A percentile compares a stretch with the other conserved stretches of the same genome.
These are phyloP conservation scores for Alternaria panax DNA, from an alignment of 2,329 filamentous ascomycete genomes.

Conservation along the genomic window DNA sequence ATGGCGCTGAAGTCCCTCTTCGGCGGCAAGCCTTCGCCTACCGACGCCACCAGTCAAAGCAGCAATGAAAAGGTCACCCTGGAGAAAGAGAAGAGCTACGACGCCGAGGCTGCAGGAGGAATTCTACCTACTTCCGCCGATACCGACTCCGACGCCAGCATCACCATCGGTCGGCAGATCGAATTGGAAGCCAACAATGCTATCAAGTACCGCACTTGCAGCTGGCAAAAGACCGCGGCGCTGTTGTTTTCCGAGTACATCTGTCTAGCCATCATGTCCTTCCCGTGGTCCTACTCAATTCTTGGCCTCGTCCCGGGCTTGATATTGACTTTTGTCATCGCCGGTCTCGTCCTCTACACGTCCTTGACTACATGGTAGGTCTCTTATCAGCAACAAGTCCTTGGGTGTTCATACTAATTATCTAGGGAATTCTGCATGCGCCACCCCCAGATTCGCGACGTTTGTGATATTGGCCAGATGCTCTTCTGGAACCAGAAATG, in stretches of 20 bases:
- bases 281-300: constrained; percentile 89
- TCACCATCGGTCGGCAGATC: constrained; percentile 70
- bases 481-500: constrained; percentile 85
- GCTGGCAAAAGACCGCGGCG: constrained; percentile 93
- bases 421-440: constrained; percentile 86
- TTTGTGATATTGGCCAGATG: constrained; percentile 95
- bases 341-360: constrained; percentile 82
- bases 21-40: constrained; percentile 28
- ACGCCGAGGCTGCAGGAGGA: constrained; percentile 46
- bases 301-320: constrained; percentile 86
- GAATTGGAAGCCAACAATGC: constrained; percentile 77
- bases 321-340: constrained; percentile 81
- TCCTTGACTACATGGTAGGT: constrained; percentile 69
- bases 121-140: constrained; percentile 46
- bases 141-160: constrained; percentile 49
- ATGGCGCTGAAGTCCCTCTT: constrained; percentile 57
- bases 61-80: constrained; percentile 24
- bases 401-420: background rate
- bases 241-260: constrained; percentile 96
- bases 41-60: constrained; percentile 22
- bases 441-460: constrained; percentile 89
- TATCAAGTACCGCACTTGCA: constrained; percentile 92
- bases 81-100: constrained; percentile 30
- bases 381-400: background rate
- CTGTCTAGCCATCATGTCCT: constrained; percentile 91